Evolutionary conservation across 1,284 basidiomycete species (phyloP).

Genomic region (Heliocybe sulcata): DNA sequence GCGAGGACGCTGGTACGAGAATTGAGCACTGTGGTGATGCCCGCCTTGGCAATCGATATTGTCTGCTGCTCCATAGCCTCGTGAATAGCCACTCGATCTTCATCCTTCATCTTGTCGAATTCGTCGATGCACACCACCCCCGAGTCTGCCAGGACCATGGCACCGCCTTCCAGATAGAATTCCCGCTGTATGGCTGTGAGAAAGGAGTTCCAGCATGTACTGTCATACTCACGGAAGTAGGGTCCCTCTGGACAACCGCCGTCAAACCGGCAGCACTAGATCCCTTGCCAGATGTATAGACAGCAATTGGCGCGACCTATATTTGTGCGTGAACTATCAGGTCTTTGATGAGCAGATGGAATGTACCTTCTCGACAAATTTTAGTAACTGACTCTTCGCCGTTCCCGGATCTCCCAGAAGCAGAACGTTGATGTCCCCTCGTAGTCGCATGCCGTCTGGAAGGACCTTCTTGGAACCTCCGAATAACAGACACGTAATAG

Average conservation of each 20-base stretch:
- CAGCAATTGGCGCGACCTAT: conserved; percentile 92
- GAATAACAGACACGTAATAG: conserved; percentile 90
- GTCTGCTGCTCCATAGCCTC: conserved; percentile 99
- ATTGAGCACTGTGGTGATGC: conserved; percentile 97
- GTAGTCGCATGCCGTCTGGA: conserved; percentile 94
- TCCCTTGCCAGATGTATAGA: conserved; percentile 98
- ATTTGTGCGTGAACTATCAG: not conserved
- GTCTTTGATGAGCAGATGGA: not conserved
- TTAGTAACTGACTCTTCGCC: conserved; percentile 94
- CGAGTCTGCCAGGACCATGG: conserved; percentile 98
- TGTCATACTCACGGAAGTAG: conserved; percentile 65
- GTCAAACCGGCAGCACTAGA: conserved; percentile 98
- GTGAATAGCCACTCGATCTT: conserved; percentile 98
- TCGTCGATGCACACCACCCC: conserved; percentile 99
- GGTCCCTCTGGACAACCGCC: conserved; percentile 94
- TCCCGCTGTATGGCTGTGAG: conserved; percentile 58
- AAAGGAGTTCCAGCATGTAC: not conserved
- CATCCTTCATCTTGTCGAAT: conserved; percentile 99
- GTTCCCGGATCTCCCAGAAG: conserved; percentile 97
- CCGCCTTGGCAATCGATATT: conserved; percentile 98
- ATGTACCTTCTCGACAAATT: conserved; percentile 94
- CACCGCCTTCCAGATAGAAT: conserved; percentile 98
- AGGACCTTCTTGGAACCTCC: conserved; percentile 98
- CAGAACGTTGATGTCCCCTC: conserved; percentile 98
- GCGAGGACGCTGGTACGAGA: conserved; percentile 95